Conservation (phyloP, 441 rosid species). For the Syzygium syzygioides region DNA sequence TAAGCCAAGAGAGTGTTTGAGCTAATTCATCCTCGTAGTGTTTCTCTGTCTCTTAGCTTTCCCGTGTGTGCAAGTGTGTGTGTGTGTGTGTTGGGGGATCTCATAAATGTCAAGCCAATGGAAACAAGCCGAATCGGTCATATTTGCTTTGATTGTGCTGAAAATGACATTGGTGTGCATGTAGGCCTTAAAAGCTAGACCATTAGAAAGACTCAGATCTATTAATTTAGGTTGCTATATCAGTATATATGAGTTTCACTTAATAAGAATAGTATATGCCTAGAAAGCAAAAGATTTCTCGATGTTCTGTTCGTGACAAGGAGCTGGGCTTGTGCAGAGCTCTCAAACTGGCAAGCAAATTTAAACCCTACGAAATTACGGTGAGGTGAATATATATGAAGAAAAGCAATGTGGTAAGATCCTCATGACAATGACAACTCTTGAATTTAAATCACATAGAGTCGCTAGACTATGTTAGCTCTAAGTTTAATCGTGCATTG, state of each 20-base stretch:
- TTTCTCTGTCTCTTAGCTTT: neutral
- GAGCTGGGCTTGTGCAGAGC: rapidly evolving
- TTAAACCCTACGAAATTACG: rapidly evolving
- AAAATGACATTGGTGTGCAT: neutral
- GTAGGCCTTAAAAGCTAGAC: neutral
- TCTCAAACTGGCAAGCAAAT: neutral
- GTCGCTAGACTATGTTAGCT: neutral
- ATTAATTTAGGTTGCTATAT: neutral
- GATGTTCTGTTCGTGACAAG: neutral
- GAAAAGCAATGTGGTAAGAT: neutral
- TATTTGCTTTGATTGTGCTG: neutral
- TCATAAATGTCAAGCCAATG: neutral
- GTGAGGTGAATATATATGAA: neutral
- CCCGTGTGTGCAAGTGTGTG: neutral
- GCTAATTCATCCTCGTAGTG: neutral
- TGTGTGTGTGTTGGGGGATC: neutral
- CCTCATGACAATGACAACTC: neutral
- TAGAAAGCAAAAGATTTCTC: neutral
- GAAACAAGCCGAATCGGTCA: too few species aligned
- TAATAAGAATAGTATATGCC: neutral
- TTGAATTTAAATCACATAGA: neutral
- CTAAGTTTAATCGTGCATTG: too few species aligned
- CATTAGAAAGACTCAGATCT: neutral
- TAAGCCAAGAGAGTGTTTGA: neutral
- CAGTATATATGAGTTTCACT: neutral